A percentile compares a stretch with the other conserved stretches of the same genome.
phyloP scores from a whole-genome alignment of 2,329 filamentous ascomycete genomes.

The Fusarium praegraminearum region DNA sequence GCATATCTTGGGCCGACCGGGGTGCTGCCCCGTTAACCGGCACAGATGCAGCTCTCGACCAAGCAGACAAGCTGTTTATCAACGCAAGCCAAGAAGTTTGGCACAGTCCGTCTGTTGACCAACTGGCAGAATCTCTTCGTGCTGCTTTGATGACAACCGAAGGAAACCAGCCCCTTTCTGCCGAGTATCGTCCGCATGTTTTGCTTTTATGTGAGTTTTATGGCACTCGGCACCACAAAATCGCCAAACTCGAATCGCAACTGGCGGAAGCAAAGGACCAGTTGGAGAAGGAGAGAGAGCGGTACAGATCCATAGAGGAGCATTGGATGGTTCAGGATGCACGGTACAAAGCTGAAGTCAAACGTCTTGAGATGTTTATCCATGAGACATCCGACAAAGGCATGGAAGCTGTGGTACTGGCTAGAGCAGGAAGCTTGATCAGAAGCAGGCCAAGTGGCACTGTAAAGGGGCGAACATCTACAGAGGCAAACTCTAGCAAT shows the following conservation, averaged over 20 bases:
- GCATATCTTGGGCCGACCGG: not conserved
- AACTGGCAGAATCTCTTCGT: slow-evolving; percentile 60
- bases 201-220: slow-evolving; percentile 55
- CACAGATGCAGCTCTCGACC: slow-evolving; percentile 11
- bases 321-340: slow-evolving; percentile 43
- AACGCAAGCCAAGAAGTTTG: slow-evolving; percentile 46
- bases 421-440: slow-evolving; percentile 57
- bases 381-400: slow-evolving; percentile 56
- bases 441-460: slow-evolving; percentile 12
- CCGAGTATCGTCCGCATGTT: slow-evolving; percentile 59
- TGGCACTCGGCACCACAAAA: slow-evolving; percentile 45
- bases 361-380: slow-evolving; percentile 50
- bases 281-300: slow-evolving; percentile 51
- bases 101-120: slow-evolving; percentile 58
- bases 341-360: slow-evolving; percentile 49
- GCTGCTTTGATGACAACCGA: slow-evolving; percentile 56
- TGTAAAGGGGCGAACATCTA: not conserved
- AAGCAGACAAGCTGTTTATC: slow-evolving; percentile 33
- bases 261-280: slow-evolving; percentile 54
- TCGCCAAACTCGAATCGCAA: slow-evolving; percentile 53
- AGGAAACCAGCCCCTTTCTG: slow-evolving; percentile 52
- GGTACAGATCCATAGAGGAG: slow-evolving; percentile 47
- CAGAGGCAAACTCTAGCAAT: not conserved
- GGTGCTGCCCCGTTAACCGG: not conserved
- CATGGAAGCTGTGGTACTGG: slow-evolving; percentile 59